A percentile compares a stretch with the other conserved stretches of the same genome.
Evolutionary conservation across 2,329 filamentous ascomycete genomes (phyloP).

Genomic region (Helicocarpus griseus): DNA sequence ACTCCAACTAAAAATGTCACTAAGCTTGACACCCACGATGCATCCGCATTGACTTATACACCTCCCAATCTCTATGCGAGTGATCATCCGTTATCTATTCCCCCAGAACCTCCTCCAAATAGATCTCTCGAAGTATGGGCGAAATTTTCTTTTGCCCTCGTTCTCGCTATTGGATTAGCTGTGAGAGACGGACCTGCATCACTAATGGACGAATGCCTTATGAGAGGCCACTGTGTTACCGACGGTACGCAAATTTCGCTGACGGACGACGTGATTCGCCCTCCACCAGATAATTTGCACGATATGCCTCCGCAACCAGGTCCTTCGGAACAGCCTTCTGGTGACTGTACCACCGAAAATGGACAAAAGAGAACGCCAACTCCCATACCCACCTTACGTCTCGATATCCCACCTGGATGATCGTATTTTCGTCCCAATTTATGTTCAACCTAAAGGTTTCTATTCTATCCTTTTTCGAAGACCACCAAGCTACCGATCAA

Average conservation of each 20-base stretch:
- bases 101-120: not conserved
- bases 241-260: not conserved
- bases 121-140: slow-evolving; percentile 25
- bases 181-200: slow-evolving; percentile 37
- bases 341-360: not conserved
- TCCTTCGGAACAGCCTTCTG: not conserved
- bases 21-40: not conserved
- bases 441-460: not conserved
- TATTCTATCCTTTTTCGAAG: too few relatives aligned
- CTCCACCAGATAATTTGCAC: not conserved
- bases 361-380: not conserved
- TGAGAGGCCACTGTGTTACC: not conserved
- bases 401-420: not conserved
- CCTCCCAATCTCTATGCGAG: not conserved
- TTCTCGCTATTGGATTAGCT: slow-evolving; percentile 40
- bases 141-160: slow-evolving; percentile 39
- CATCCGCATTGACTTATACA: slow-evolving; percentile 10
- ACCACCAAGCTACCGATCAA: too few relatives aligned
- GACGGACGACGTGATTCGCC: not conserved
- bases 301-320: not conserved
- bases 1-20: not conserved
- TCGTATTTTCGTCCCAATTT: not conserved
- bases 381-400: not conserved
- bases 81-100: not conserved
- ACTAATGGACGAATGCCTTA: slow-evolving; percentile 10